These are phyloP conservation scores for Penicillium bialowiezense DNA, from an alignment of 495 filamentous ascomycete species.

Conservation along the genomic window DNA sequence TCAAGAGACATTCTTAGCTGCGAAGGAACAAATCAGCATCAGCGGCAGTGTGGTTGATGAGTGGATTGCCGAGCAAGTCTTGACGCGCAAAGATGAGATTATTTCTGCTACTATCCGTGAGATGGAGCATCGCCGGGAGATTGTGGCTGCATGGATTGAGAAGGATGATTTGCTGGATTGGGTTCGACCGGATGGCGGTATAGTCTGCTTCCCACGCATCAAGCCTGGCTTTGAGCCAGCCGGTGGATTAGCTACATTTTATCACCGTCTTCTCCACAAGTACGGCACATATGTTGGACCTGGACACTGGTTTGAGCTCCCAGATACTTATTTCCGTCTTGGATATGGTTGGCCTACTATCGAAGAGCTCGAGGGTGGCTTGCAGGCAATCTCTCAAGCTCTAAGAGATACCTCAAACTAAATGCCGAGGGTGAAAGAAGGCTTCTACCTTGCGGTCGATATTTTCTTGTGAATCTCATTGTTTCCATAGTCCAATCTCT, in stretches of 20 bases:
- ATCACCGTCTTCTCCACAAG: background rate
- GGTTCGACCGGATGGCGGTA: background rate
- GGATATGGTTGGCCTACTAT: slow-evolving; percentile 1
- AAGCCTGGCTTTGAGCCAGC: background rate
- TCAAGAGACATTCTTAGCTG: background rate
- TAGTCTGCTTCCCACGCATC: background rate
- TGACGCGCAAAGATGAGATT: background rate
- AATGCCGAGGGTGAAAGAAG: background rate
- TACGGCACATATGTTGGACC: slow-evolving; percentile 4
- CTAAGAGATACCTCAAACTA: background rate
- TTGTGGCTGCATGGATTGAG: background rate
- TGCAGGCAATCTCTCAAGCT: background rate
- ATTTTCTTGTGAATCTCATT: too few relatives aligned
- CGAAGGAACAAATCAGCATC: slow-evolving; percentile 4
- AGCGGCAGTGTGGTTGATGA: slow-evolving; percentile 3
- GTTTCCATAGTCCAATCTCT: too few relatives aligned
- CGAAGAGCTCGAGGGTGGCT: background rate
- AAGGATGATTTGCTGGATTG: background rate
- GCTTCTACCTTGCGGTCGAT: too few relatives aligned
- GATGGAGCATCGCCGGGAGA: background rate
- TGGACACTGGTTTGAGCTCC: background rate
- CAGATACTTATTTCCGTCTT: background rate
- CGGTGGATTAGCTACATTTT: background rate
- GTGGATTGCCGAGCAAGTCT: background rate
- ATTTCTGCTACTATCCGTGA: background rate